A percentile compares a stretch with the other conserved stretches of the same genome.
Evolutionary conservation across 2,329 filamentous ascomycete genomes (phyloP).

Genomic region (Aspergillus novoparasiticus): DNA sequence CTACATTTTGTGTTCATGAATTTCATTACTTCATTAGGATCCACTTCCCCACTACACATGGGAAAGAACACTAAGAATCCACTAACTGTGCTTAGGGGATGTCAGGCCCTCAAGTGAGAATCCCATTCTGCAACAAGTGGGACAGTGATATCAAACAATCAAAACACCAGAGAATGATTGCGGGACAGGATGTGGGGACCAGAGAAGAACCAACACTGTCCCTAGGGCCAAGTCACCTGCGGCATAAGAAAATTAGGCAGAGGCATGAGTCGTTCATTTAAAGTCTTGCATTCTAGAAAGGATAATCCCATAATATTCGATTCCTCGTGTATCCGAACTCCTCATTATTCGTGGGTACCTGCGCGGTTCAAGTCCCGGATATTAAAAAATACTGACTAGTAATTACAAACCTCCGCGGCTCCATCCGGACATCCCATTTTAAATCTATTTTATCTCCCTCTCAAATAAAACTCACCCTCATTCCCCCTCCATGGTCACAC

Average conservation of each 20-base stretch:
- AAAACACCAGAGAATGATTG: not conserved
- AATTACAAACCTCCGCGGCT: not conserved
- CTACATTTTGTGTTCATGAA: not conserved
- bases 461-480: not conserved
- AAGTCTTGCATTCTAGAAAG: too few species aligned
- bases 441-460: not conserved
- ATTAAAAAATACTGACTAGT: not conserved
- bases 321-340: too few species aligned
- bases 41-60: not conserved
- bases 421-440: not conserved
- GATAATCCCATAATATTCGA: too few species aligned
- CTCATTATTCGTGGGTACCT: not conserved
- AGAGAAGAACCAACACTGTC: not conserved
- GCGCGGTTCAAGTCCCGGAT: not conserved
- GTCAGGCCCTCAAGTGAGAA: not conserved
- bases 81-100: not conserved
- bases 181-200: not conserved
- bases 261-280: too few species aligned
- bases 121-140: not conserved
- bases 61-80: not conserved
- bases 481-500: constrained; percentile 12
- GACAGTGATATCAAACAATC: not conserved
- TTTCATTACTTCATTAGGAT: not conserved
- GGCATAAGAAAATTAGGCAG: not conserved
- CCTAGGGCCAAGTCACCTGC: not conserved